These are phyloP conservation scores for Cardamine occulta DNA, from an alignment of 345 rosid genomes.

Conservation along the genomic window DNA sequence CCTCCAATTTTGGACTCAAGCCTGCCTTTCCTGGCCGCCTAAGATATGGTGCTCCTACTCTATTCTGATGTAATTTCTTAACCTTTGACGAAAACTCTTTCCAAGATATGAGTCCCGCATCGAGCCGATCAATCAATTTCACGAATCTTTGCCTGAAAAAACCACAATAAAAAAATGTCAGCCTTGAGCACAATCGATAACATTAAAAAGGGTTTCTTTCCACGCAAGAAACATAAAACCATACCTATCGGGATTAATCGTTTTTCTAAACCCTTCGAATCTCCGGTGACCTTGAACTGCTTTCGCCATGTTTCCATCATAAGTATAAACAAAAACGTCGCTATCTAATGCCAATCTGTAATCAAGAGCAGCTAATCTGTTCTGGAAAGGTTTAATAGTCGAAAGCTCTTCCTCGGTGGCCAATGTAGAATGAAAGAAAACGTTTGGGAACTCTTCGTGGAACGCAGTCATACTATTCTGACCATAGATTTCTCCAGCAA, in stretches of 20 bases:
- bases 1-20: slow-evolving; percentile 50
- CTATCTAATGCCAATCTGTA: slow-evolving; percentile 67
- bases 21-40: slow-evolving; percentile 50
- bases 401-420: slow-evolving; percentile 61
- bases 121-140: slow-evolving; percentile 60
- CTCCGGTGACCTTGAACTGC: slow-evolving; percentile 73
- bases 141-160: slow-evolving; percentile 59
- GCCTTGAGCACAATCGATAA: neutral
- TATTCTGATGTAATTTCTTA: slow-evolving; percentile 52
- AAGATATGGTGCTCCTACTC: slow-evolving; percentile 57
- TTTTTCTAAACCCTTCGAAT: slow-evolving; percentile 71
- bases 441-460: slow-evolving; percentile 56
- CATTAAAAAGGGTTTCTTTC: neutral
- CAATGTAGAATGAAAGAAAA: slow-evolving; percentile 54
- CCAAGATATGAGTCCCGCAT: slow-evolving; percentile 53
- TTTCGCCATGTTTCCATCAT: slow-evolving; percentile 85
- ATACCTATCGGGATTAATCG: slow-evolving; percentile 73
- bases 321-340: slow-evolving; percentile 63
- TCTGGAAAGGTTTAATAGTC: slow-evolving; percentile 50
- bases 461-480: slow-evolving; percentile 52
- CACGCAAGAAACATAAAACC: slow-evolving; percentile 11
- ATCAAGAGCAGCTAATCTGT: slow-evolving; percentile 75
- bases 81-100: slow-evolving; percentile 52
- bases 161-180: neutral
- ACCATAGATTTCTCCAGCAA: slow-evolving; percentile 74